A percentile compares a stretch with the other conserved stretches of the same genome.
These are phyloP conservation scores for Furcasterigmium furcatum DNA, from an alignment of 2,329 filamentous ascomycete species.

Conservation along the genomic window DNA sequence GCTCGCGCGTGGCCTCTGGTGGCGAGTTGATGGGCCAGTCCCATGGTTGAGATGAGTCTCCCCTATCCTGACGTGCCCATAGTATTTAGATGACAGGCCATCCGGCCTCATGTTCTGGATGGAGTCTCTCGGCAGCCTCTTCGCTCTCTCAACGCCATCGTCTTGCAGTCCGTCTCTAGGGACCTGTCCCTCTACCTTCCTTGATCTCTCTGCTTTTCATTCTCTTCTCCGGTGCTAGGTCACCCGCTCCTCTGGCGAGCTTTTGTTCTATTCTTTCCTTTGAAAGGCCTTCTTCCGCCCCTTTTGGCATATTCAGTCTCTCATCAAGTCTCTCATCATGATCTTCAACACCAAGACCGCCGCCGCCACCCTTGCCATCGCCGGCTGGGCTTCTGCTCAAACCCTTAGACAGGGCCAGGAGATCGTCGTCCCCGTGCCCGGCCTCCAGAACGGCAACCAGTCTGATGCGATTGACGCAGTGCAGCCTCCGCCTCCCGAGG, in stretches of 20 bases:
- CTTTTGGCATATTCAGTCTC: too few relatives aligned
- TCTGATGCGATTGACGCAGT: too few relatives aligned
- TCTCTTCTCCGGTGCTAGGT: conserved; percentile 4
- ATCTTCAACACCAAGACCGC: not conserved
- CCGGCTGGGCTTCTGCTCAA: not conserved
- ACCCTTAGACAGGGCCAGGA: not conserved
- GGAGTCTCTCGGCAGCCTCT: not conserved
- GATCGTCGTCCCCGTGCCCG: not conserved
- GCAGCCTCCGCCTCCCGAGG: too few relatives aligned
- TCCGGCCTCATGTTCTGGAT: not conserved
- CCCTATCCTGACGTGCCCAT: not conserved
- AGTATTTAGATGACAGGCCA: not conserved
- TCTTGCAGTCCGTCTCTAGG: not conserved
- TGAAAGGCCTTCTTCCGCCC: conserved; percentile 1
- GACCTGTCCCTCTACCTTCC: not conserved
- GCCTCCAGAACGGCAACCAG: too few relatives aligned
- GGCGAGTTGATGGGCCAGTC: not conserved
- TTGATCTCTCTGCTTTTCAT: not conserved
- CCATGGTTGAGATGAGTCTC: not conserved
- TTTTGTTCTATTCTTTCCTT: too few relatives aligned
- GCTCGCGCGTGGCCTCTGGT: not conserved
- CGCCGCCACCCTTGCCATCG: not conserved
- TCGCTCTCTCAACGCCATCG: not conserved
- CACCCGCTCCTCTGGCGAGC: conserved; percentile 4
- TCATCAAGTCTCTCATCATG: conserved; percentile 1